A percentile compares a stretch with the other conserved stretches of the same genome.
These are phyloP conservation scores for Besnoitia besnoiti DNA, from an alignment of 169 alveolate genomes.

Conservation along the genomic window DNA sequence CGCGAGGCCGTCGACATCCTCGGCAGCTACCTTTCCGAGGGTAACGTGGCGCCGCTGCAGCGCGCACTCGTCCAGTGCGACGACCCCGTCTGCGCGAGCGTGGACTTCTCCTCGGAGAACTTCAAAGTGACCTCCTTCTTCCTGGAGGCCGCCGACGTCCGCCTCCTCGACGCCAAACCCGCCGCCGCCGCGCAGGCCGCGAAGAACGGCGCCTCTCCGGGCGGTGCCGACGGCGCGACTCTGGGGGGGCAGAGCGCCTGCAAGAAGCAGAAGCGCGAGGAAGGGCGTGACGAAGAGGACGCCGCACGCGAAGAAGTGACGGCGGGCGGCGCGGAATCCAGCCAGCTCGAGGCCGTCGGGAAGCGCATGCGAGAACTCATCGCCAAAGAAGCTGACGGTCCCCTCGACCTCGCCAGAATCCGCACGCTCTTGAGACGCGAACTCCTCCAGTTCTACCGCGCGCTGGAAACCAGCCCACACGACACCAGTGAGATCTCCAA, in stretches of 20 bases:
- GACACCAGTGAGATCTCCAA: neutral
- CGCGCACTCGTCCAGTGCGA: slow-evolving; percentile 13
- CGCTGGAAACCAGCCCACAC: neutral
- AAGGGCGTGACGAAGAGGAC: neutral
- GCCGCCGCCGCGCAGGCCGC: too few relatives aligned
- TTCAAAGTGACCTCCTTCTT: neutral
- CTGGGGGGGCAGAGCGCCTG: neutral
- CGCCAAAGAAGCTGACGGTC: neutral
- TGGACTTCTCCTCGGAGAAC: slow-evolving; percentile 37
- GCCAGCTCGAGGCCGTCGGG: neutral
- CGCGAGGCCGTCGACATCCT: slow-evolving; percentile 38
- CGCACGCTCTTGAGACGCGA: neutral
- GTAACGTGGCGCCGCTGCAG: slow-evolving; percentile 31
- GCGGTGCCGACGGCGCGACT: neutral
- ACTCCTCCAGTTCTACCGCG: slow-evolving; percentile 18
- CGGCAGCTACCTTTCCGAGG: slow-evolving; percentile 45
- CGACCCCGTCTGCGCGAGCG: slow-evolving; percentile 37
- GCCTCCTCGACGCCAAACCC: too few relatives aligned
- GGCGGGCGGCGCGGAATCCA: neutral
- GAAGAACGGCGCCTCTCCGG: neutral
- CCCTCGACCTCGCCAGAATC: neutral
- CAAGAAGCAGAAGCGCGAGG: neutral
- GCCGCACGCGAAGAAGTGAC: neutral
- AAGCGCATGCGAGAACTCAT: neutral
- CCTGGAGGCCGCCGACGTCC: slow-evolving; percentile 33